A percentile compares a stretch with the other conserved stretches of the same genome.
Evolutionary conservation across 2,329 filamentous ascomycete species (phyloP).

Genomic region (Aureobasidium sp.): DNA sequence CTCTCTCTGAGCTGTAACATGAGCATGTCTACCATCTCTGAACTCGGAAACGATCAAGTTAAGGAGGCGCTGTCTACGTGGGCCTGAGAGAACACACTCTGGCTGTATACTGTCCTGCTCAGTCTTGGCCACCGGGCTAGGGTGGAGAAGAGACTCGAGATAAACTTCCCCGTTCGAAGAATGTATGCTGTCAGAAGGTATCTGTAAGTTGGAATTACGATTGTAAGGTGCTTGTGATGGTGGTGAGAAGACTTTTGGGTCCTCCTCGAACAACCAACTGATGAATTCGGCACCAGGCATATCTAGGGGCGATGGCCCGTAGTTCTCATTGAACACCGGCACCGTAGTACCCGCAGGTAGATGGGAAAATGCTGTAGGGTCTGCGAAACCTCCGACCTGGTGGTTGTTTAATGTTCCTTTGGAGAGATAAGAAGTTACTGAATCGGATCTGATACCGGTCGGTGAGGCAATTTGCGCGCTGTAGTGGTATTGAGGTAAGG

Average conservation of each 20-base stretch:
- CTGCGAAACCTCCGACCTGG: neutral
- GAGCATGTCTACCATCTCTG: neutral
- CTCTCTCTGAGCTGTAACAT: conserved; percentile 2
- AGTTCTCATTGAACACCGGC: conserved; percentile 80
- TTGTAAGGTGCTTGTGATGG: neutral
- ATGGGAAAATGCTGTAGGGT: neutral
- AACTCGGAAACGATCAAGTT: neutral
- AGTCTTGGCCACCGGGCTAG: neutral
- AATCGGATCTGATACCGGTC: neutral
- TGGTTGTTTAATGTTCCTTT: neutral
- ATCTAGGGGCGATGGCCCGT: conserved; percentile 73
- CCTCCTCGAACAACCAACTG: conserved; percentile 21
- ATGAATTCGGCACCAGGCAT: conserved; percentile 22
- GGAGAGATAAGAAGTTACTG: conserved; percentile 5
- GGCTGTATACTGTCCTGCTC: conserved; percentile 11
- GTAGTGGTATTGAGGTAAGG: neutral
- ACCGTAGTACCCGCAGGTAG: conserved; percentile 41
- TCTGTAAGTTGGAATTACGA: neutral
- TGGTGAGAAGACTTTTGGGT: conserved; percentile 1
- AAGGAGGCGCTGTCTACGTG: conserved; percentile 6
- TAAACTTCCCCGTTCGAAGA: neutral
- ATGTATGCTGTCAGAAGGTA: neutral
- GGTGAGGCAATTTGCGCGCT: neutral
- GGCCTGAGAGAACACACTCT: conserved; percentile 1
- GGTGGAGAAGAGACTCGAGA: neutral